Evolutionary conservation across 2,329 filamentous ascomycete genomes (phyloP).

Genomic region (Geoglossum cookeanum): DNA sequence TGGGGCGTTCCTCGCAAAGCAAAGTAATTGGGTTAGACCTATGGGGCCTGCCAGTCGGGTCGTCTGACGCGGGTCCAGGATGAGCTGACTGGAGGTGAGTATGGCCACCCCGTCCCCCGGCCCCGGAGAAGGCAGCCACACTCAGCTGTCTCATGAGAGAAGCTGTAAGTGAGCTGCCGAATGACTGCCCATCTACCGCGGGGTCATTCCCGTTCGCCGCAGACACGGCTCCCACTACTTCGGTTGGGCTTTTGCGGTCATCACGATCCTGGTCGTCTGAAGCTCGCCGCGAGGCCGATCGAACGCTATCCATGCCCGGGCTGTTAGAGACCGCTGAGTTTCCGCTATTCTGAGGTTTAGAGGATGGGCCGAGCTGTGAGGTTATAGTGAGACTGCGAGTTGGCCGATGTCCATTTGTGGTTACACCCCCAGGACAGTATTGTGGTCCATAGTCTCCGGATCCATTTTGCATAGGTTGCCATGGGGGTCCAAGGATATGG

Average conservation of each 20-base stretch:
- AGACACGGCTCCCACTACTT: constrained; percentile 21
- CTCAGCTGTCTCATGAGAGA: constrained; percentile 23
- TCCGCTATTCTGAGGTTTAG: background rate
- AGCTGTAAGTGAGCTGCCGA: constrained; percentile 22
- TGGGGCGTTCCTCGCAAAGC: background rate
- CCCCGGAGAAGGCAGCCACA: constrained; percentile 11
- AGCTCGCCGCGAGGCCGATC: background rate
- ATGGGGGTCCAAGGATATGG: background rate
- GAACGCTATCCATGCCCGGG: background rate
- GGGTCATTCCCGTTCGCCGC: constrained; percentile 6
- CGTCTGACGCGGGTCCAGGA: constrained; percentile 3
- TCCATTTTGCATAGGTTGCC: background rate
- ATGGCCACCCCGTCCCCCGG: constrained; percentile 7
- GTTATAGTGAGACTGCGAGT: background rate
- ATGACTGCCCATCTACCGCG: constrained; percentile 17
- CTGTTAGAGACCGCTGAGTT: background rate
- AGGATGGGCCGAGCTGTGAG: background rate
- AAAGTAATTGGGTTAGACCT: constrained; percentile 7
- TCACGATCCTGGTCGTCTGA: background rate
- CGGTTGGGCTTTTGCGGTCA: constrained; percentile 13
- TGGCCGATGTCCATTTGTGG: background rate
- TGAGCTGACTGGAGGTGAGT: constrained; percentile 7
- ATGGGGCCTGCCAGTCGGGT: constrained; percentile 6
- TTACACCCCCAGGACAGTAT: background rate
- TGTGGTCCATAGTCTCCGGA: background rate